Evolutionary conservation across 305 asterid species (phyloP).

Genomic region (Fraxinus angustifolia): DNA sequence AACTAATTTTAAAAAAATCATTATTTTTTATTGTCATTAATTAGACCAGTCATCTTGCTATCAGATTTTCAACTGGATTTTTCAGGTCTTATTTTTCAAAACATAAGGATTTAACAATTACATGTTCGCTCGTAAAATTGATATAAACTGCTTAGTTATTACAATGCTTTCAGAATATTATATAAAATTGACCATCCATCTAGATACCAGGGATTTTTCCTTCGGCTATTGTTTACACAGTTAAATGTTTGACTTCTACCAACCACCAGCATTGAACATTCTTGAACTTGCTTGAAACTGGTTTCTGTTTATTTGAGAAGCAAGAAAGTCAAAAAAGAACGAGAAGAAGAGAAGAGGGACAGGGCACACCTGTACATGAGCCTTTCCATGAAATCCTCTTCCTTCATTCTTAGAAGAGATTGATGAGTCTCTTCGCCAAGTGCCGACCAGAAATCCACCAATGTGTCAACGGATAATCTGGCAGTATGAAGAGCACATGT

Average conservation of each 20-base stretch:
- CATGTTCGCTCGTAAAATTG: neutral
- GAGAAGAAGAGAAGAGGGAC: neutral
- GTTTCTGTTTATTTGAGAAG: neutral
- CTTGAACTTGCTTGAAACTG: neutral
- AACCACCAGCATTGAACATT: neutral
- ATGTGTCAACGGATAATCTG: slow-evolving; percentile 83
- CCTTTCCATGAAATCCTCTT: slow-evolving; percentile 92
- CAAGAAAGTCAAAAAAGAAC: neutral
- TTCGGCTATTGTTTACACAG: neutral
- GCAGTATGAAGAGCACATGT: slow-evolving; percentile 99
- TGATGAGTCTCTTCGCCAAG: slow-evolving; percentile 90
- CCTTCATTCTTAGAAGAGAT: slow-evolving; percentile 93
- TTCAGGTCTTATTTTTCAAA: neutral
- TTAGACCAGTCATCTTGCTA: neutral
- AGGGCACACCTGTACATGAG: slow-evolving; percentile 80
- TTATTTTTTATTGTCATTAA: neutral
- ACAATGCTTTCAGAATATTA: neutral
- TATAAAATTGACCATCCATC: neutral
- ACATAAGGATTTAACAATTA: neutral
- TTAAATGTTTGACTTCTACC: neutral
- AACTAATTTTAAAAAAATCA: neutral
- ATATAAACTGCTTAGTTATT: neutral
- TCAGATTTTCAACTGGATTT: neutral
- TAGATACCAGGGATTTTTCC: neutral
- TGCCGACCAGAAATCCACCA: slow-evolving; percentile 98